Conservation (phyloP, 1,139 yeast genomes). For the Hansenula lynferdii region DNA sequence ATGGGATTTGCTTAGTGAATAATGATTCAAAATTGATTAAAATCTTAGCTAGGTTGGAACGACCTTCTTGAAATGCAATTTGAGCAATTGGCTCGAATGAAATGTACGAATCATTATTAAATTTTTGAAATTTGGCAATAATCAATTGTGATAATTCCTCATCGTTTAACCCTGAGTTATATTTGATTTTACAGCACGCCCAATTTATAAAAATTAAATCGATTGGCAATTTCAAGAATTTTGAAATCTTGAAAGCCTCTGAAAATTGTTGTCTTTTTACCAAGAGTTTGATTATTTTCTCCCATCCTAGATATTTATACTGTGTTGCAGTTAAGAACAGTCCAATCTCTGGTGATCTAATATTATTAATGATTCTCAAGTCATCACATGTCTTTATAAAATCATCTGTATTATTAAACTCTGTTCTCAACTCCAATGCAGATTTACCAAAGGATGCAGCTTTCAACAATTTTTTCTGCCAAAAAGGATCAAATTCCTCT, state of each 20-base stretch:
- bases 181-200: conserved; percentile 71
- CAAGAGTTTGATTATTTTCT: conserved; percentile 52
- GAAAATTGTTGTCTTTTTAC: conserved; percentile 57
- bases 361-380: conserved; percentile 64
- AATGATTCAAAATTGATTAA: conserved; percentile 67
- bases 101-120: conserved; percentile 31
- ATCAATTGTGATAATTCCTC: conserved; percentile 49
- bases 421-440: conserved; percentile 11
- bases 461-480: conserved; percentile 76
- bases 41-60: conserved; percentile 59
- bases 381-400: conserved; percentile 58
- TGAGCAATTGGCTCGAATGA: conserved; percentile 63
- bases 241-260: conserved; percentile 59
- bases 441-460: conserved; percentile 90
- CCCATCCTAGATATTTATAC: conserved; percentile 43
- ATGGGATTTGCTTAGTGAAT: conserved; percentile 54
- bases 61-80: conserved; percentile 80
- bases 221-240: conserved; percentile 45
- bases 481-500: conserved; percentile 66
- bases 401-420: conserved; percentile 18
- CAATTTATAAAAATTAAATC: conserved; percentile 67
- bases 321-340: conserved; percentile 61
- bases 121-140: conserved; percentile 35
- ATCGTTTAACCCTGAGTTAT: conserved; percentile 52
- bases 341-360: conserved; percentile 62